Conservation (phyloP, 2,329 filamentous ascomycete species). For the Sodiomyces alkalinus region DNA sequence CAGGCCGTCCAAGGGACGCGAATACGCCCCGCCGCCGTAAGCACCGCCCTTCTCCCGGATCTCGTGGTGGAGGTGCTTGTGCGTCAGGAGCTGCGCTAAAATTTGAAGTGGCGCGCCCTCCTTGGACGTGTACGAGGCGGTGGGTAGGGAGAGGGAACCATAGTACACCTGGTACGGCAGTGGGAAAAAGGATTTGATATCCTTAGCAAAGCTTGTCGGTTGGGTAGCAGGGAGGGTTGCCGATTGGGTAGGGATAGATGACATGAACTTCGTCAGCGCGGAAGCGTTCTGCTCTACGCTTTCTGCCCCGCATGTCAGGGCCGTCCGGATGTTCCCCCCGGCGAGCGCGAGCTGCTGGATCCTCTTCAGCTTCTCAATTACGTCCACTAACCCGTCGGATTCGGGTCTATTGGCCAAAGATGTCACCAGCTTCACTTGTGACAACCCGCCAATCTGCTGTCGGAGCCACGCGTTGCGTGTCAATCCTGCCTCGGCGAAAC, state of each 20-base stretch:
- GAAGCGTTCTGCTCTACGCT: constrained; percentile 55
- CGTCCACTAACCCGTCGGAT: constrained; percentile 53
- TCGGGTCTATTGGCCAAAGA: constrained; percentile 59
- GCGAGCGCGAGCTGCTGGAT: constrained; percentile 70
- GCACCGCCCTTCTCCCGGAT: constrained; percentile 96
- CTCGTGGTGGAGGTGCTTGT: constrained; percentile 93
- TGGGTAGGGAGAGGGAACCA: constrained; percentile 66
- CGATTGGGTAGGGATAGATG: constrained; percentile 32
- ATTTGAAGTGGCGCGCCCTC: constrained; percentile 73
- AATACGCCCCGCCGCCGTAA: constrained; percentile 84
- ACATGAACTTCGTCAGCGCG: constrained; percentile 57
- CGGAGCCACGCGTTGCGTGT: constrained; percentile 55
- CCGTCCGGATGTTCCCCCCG: constrained; percentile 55
- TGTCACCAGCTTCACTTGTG: constrained; percentile 75
- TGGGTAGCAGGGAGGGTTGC: constrained; percentile 17
- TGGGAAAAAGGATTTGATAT: constrained; percentile 74
- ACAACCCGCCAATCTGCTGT: constrained; percentile 81
- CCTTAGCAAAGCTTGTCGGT: constrained; percentile 22
- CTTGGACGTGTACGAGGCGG: constrained; percentile 64
- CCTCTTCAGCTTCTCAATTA: constrained; percentile 69
- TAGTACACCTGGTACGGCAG: constrained; percentile 97
- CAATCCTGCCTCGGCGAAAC: constrained; percentile 67
- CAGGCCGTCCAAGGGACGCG: constrained; percentile 61
- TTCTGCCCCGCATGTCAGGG: constrained; percentile 72
- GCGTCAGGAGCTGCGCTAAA: constrained; percentile 79